Evolutionary conservation across 2,329 filamentous ascomycete genomes (phyloP), one percentile per base, ranked within the genome.

Genomic region (Xylariales sp.): DNA sequence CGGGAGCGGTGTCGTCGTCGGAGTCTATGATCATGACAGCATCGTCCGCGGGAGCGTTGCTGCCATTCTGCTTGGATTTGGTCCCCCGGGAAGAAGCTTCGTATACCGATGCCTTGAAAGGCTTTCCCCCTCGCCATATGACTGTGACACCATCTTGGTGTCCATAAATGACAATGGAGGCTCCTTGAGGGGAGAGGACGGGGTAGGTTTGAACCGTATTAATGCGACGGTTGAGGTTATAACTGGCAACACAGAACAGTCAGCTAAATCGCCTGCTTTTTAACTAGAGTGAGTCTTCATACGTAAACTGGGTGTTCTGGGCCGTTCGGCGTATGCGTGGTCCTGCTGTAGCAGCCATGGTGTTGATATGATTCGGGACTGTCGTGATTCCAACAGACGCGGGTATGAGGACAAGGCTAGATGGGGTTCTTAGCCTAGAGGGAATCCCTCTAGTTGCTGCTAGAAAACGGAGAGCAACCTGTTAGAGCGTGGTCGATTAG

Each of bases 11-110:
- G 19, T 69, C 68, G 20, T 81, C 78, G 6, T 80, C 76, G 47
- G 83, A 78, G 2, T 76, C 81, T 50, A 83, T 78, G 38, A 83
- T 70, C 13, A 81, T 67, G 71, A 83, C 81, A 19, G 82, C 66
- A 4, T 69, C 63, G 50, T 79, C 75, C 14, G 71, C 68, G 5
- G 50, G 38, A 18, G 55, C 42, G 4, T 56, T 52, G n/a, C n/a
- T n/a, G 11, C 77, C 77, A 46, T 81, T 81, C 32, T 67, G 64
- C 45, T 74, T 76, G 41, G 63, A 61, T 41, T 61, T 61, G 7
- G 48, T 30, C 33, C 52, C 43, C 32, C 52, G 46, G 13, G 52
- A 41, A 2, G 48, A 43, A 13, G 54, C 49, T 36, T 68, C 64
- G 25, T 63, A 57, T 18, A 43, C 38, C 2, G 57, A 45, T 2